Evolutionary conservation across 148 eudicot genomes (phyloP).

Genomic region (Rhododendron williamsianum): DNA sequence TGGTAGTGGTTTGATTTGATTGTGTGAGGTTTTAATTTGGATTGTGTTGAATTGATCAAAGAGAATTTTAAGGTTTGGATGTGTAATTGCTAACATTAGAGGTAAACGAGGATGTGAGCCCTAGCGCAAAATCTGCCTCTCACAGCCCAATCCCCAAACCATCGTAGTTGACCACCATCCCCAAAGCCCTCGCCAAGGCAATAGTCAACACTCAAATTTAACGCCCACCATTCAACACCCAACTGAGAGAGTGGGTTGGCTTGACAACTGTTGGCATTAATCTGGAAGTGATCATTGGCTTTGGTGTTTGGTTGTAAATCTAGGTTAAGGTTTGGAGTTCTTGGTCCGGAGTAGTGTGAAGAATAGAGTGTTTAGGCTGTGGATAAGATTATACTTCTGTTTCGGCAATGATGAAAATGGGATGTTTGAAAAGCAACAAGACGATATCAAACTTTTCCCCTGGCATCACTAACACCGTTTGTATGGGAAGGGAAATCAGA

Average conservation of each 20-base stretch:
- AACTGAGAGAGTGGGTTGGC: background rate
- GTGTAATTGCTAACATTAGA: background rate
- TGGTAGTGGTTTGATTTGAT: background rate
- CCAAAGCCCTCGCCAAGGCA: background rate
- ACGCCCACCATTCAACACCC: background rate
- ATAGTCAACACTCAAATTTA: background rate
- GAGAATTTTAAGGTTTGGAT: background rate
- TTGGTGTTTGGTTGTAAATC: background rate
- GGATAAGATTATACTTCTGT: background rate
- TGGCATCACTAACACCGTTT: background rate
- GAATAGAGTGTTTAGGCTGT: background rate
- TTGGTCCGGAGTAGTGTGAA: background rate
- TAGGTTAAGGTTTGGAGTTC: background rate
- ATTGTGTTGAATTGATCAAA: background rate
- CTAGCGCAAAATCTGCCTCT: background rate
- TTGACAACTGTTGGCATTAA: background rate
- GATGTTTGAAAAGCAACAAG: background rate
- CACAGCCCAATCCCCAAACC: background rate
- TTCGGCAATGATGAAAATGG: background rate
- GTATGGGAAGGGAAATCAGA: background rate
- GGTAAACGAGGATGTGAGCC: background rate
- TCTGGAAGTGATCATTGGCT: background rate
- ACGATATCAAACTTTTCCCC: background rate
- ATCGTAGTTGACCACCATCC: background rate
- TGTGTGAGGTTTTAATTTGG: background rate